Evolutionary conservation across 257 asterid species (phyloP), one percentile per base, ranked within the genome.

Genomic region (Solanum appendiculatum): DNA sequence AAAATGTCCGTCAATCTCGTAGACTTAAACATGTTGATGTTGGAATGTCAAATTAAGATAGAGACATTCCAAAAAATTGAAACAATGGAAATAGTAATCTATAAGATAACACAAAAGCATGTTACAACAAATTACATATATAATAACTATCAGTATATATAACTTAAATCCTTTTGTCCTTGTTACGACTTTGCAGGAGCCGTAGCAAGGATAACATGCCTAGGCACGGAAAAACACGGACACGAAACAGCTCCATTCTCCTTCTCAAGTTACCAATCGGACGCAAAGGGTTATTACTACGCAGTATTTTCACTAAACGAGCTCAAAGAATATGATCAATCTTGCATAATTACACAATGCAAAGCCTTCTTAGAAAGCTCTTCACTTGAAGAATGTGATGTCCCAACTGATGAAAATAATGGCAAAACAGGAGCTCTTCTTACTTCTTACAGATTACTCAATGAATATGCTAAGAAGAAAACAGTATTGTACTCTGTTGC

Each of bases 221-320:
- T 94, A 2, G 94, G 95, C 60, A 16, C 88, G 23, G 92, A 93
- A 80, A 88, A 89, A 84, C 46, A 88, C 39, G 95, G 97, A 48
- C 91, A 90, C 27, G 94, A 94, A 89, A 91, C 92, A 74, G 90
- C 95, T 2, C 97, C 95, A 2, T 92, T 93, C 66, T 93, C 97
- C 27, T 51, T 88, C 23, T 66, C 93, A 87, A 91, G 92, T 87
- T 89, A 88, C 8, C 91, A 92, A 4, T 86, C 92, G 5, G 92
- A 94, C 73, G 78, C 70, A 60, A 93, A 94, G 82, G 95, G 97
- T 88, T 94, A 94, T 86, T 94, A 92, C 87, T 86, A 89, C 1
- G 89, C 92, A 2, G 90, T 91, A 84, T 91, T 94, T 2, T 89
- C 94, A 54, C 90, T 14, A 0, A 85, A 89, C 1, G 60, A 51